Evolutionary conservation across 805 yeast genomes (phyloP).

Genomic region (Myxozyma kluyveri): DNA sequence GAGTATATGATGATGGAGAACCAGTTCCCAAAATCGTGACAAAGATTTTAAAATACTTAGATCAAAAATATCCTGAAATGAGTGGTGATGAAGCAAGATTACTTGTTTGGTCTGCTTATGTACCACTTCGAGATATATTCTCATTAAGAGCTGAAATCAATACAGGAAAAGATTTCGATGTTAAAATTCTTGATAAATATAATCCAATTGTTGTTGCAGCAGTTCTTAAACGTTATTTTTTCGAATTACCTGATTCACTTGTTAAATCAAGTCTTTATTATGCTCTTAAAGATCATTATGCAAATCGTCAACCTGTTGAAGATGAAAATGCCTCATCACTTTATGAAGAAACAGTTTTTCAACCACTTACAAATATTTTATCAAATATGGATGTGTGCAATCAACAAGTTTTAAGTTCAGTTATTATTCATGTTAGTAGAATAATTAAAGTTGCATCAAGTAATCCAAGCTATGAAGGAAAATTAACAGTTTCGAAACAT

Average conservation of each 20-base stretch:
- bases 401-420: not conserved
- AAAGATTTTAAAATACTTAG: too few species aligned
- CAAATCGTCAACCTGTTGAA: not conserved
- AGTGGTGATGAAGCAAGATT: not conserved
- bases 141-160: constrained; percentile 56
- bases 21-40: not conserved
- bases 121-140: constrained; percentile 60
- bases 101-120: constrained; percentile 61
- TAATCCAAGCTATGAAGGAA: too few species aligned
- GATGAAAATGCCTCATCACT: not conserved
- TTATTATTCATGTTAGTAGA: not conserved
- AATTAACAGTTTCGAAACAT: too few species aligned
- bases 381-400: not conserved
- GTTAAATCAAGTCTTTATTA: constrained; percentile 66
- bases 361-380: not conserved
- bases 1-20: not conserved
- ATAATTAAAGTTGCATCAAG: not conserved
- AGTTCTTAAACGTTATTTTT: constrained; percentile 65
- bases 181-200: constrained; percentile 37
- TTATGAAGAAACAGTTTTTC: not conserved
- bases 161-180: constrained; percentile 31
- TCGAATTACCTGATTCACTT: constrained; percentile 77
- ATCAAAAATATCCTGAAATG: not conserved
- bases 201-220: constrained; percentile 62
- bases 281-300: constrained; percentile 63